phyloP scores from a whole-genome alignment of 352 stramenopile genomes.

The Globisporangium paddicum region DNA sequence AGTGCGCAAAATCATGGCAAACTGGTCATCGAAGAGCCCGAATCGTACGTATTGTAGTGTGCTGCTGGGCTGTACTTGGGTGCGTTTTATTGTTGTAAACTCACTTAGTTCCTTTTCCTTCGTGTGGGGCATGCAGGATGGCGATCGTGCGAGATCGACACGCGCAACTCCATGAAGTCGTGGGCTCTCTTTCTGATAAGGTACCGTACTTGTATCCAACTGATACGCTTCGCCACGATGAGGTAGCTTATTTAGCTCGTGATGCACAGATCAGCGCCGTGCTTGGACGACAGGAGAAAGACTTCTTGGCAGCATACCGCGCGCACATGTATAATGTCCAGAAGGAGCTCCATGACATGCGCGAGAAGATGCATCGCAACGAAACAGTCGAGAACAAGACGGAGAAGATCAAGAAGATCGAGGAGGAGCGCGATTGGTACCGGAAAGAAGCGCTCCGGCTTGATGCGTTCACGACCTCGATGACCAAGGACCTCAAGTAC shows the following conservation, averaged over 20 bases:
- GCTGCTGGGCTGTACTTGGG: too few relatives aligned
- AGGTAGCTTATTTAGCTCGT: not conserved
- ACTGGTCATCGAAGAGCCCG: conserved; percentile 30
- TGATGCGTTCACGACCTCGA: conserved; percentile 87
- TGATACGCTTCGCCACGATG: not conserved
- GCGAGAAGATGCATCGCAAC: conserved; percentile 87
- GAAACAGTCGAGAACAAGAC: conserved; percentile 85
- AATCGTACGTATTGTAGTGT: conserved; percentile 25
- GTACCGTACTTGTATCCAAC: conserved; percentile 9
- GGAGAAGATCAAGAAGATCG: conserved; percentile 91
- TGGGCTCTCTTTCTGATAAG: conserved; percentile 82
- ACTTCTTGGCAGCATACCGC: conserved; percentile 92
- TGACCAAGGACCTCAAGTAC: conserved; percentile 91
- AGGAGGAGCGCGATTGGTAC: conserved; percentile 94
- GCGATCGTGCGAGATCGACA: conserved; percentile 71
- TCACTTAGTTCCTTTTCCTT: too few relatives aligned
- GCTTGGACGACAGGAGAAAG: conserved; percentile 88
- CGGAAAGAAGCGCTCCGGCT: conserved; percentile 88
- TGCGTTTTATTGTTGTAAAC: not conserved
- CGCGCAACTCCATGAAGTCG: conserved; percentile 73
- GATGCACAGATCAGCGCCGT: conserved; percentile 74
- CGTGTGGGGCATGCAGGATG: conserved; percentile 43
- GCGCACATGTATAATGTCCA: conserved; percentile 95
- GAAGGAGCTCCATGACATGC: conserved; percentile 91
- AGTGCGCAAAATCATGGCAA: conserved; percentile 9